Evolutionary conservation across 352 stramenopile species (phyloP), one percentile per base, ranked within the genome.

Genomic region (Phytophthora nicotianae): DNA sequence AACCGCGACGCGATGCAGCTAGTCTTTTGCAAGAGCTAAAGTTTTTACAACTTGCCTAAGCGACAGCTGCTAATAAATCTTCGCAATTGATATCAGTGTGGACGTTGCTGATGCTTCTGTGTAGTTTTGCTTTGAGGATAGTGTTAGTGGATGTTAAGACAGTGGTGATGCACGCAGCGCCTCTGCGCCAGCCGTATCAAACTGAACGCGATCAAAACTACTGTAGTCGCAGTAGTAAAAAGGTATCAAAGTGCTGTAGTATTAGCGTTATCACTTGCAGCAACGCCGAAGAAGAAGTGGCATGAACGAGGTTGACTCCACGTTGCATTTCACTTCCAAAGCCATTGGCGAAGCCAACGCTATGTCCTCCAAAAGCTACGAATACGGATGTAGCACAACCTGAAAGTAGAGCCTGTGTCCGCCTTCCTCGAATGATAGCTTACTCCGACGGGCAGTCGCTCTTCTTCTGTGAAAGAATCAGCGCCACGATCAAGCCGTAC

Each of bases 401-500:
- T 8, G 5, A 32, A 32, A 32, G 26, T 8, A 32, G 26, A 32
- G 26, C 26, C 26, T 8, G 8, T 32, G 8, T 8, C 26, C 26
- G 26, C 8, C 26, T 32, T 72, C 33, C 14, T n/a, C 33, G 14
- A 40, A 40, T 8, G 26, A 32, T 32, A 32, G 26, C 73, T n/a
- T n/a, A 79, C 58, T 74, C 55, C 49, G 73, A 68, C 20, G 74
- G 74, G 54, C 75, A 84, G 23, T 81, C 75, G 52, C 72, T 79
- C 68, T 88, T 84, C 74, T 88, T 90, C 69, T 94, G 87, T 62
- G 80, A 89, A 53, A 97, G 69, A 54, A 98, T 97, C 50, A 98
- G 74, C 54, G 95, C 91, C 53, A 98, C 93, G 81, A 98, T 98
- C 67, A 98, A 76, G 67, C 95, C 96, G 80, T 98, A 98, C 62